phyloP scores from a whole-genome alignment of 805 yeast species.

The Candida incommunis region DNA sequence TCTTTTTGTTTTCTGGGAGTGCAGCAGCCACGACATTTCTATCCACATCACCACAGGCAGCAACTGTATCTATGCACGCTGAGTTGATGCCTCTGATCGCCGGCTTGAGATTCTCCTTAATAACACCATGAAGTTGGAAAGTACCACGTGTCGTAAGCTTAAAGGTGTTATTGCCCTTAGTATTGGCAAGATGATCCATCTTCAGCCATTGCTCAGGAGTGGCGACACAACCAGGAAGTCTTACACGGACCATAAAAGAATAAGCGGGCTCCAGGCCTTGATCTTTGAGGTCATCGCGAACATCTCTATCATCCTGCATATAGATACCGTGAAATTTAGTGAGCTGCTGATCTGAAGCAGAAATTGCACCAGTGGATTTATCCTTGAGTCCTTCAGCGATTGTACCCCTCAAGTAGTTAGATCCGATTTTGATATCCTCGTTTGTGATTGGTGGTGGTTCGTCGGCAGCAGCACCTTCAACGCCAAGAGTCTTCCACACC shows the following conservation, averaged over 20 bases:
- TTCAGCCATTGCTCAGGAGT: slow-evolving; percentile 81
- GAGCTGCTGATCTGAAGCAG: slow-evolving; percentile 82
- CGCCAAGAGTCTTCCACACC: slow-evolving; percentile 82
- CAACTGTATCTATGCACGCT: slow-evolving; percentile 81
- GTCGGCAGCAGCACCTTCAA: slow-evolving; percentile 66
- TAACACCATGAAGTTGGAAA: slow-evolving; percentile 89
- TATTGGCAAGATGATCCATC: slow-evolving; percentile 65
- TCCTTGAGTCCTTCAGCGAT: slow-evolving; percentile 77
- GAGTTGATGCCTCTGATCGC: slow-evolving; percentile 89
- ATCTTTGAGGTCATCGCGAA: slow-evolving; percentile 82
- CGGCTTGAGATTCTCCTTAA: slow-evolving; percentile 77
- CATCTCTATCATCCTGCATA: slow-evolving; percentile 97
- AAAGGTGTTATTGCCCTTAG: slow-evolving; percentile 82
- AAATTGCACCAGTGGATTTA: slow-evolving; percentile 76
- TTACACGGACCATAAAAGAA: slow-evolving; percentile 91
- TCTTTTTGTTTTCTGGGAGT: slow-evolving; percentile 69
- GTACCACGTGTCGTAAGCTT: slow-evolving; percentile 95
- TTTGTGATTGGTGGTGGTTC: slow-evolving; percentile 90
- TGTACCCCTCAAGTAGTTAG: slow-evolving; percentile 84
- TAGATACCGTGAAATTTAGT: slow-evolving; percentile 97
- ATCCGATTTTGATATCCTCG: slow-evolving; percentile 85
- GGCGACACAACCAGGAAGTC: slow-evolving; percentile 88
- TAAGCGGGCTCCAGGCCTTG: slow-evolving; percentile 92
- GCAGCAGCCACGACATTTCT: slow-evolving; percentile 91
- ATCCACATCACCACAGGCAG: slow-evolving; percentile 97